Evolutionary conservation across 208 protist genomes (phyloP).

Genomic region (Acanthamoeba royreba): DNA sequence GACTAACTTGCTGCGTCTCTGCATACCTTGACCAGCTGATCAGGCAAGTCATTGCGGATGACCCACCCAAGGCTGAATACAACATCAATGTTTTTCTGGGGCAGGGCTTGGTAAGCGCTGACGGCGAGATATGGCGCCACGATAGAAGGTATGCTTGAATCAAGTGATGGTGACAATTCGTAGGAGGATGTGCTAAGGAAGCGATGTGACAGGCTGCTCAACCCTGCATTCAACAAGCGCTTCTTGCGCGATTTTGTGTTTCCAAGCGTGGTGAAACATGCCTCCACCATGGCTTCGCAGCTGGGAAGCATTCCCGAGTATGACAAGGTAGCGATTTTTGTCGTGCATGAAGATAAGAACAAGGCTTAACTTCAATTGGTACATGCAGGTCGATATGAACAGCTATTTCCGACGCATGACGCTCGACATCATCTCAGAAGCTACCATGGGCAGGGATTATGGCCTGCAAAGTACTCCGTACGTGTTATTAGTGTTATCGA

Average conservation of each 20-base stretch:
- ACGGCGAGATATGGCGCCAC: constrained; percentile 3
- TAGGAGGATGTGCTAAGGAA: no score
- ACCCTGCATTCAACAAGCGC: constrained; percentile 40
- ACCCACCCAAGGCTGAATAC: constrained; percentile 43
- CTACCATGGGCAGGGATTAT: not conserved
- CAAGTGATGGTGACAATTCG: no score
- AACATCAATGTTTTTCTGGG: constrained; percentile 1
- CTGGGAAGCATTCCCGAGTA: not conserved
- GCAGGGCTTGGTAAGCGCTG: constrained; percentile 19
- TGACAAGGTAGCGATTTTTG: not conserved
- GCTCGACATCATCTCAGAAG: constrained; percentile 29
- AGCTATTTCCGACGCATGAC: not conserved
- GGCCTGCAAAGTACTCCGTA: not conserved
- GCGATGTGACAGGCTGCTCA: constrained; percentile 31
- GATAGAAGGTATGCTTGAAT: not conserved
- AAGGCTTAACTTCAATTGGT: not conserved
- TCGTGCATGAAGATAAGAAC: not conserved
- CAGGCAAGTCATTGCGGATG: not conserved
- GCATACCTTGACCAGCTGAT: not conserved
- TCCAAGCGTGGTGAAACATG: constrained; percentile 20
- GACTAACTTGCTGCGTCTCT: not conserved
- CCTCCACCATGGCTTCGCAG: not conserved
- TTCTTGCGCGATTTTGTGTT: constrained; percentile 37
- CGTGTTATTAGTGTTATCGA: not conserved
- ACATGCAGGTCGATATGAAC: not conserved